These are phyloP conservation scores for Articulospora tetracladia DNA, from an alignment of 495 filamentous ascomycete species.

Conservation along the genomic window DNA sequence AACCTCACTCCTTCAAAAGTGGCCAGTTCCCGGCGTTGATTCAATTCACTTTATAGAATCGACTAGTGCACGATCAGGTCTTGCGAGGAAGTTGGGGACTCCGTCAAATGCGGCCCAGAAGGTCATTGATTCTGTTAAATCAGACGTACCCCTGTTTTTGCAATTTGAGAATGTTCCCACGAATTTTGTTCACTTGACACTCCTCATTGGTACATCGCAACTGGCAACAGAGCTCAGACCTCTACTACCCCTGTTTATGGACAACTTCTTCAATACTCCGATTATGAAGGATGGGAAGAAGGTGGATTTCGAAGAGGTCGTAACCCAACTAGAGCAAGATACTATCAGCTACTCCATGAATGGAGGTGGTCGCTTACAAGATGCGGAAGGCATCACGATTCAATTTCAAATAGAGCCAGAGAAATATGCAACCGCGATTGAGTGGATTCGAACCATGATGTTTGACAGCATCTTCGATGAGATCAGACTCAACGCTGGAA, in stretches of 20 bases:
- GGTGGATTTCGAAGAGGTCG: conserved; percentile 86
- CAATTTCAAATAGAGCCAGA: conserved; percentile 82
- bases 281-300: conserved; percentile 72
- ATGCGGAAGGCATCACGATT: conserved; percentile 75
- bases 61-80: conserved; percentile 77
- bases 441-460: conserved; percentile 82
- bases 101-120: conserved; percentile 69
- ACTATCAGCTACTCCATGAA: conserved; percentile 79
- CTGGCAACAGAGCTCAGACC: conserved; percentile 75
- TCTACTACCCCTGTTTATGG: conserved; percentile 75
- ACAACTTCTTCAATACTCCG: conserved; percentile 92
- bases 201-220: conserved; percentile 72
- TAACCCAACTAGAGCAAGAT: conserved; percentile 83
- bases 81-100: conserved; percentile 65
- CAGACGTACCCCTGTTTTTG: conserved; percentile 75
- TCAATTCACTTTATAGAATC: conserved; percentile 94
- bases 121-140: conserved; percentile 64
- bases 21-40: conserved; percentile 75
- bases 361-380: conserved; percentile 59
- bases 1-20: conserved; percentile 68
- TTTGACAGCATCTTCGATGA: conserved; percentile 86
- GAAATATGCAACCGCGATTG: conserved; percentile 78
- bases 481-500: conserved; percentile 71
- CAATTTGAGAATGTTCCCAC: conserved; percentile 93
- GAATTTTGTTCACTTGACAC: conserved; percentile 79